Conservation (phyloP, 306 rosid species). For the Sphenostylis stenocarpa region DNA sequence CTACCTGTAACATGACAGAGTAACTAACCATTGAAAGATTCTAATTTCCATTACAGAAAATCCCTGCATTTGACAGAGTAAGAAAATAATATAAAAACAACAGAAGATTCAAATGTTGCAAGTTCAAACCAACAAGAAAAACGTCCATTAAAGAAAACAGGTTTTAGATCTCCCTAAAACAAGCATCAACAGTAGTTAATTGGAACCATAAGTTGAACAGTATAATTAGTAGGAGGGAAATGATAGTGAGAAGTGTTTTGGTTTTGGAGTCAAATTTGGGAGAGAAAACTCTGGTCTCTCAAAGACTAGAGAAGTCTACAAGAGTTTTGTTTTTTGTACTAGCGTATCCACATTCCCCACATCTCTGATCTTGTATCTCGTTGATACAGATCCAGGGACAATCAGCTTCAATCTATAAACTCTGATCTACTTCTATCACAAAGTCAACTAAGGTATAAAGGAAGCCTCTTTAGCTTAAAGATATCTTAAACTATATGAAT, state of each 20-base stretch:
- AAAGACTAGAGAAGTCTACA: neutral
- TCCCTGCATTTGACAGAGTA: neutral
- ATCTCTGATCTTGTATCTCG: neutral
- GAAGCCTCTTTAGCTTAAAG: neutral
- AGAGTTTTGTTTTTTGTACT: neutral
- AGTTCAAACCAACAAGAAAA: neutral
- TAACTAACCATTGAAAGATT: conserved; percentile 17
- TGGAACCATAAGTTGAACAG: neutral
- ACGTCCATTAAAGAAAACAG: neutral
- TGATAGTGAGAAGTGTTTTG: neutral
- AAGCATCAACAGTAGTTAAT: neutral
- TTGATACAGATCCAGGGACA: neutral
- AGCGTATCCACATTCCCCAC: neutral
- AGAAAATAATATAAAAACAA: neutral
- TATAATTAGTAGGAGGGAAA: neutral
- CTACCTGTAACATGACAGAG: conserved; percentile 55
- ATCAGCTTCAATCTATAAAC: neutral
- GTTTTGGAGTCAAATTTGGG: neutral
- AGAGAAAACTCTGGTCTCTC: neutral
- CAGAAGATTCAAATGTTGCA: neutral
- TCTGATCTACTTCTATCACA: neutral
- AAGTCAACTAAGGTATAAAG: neutral
- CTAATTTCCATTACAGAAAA: conserved; percentile 13
- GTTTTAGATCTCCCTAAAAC: neutral
- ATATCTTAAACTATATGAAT: neutral